phyloP scores from a whole-genome alignment of 2,329 filamentous ascomycete species.

The Colletotrichum musicola region DNA sequence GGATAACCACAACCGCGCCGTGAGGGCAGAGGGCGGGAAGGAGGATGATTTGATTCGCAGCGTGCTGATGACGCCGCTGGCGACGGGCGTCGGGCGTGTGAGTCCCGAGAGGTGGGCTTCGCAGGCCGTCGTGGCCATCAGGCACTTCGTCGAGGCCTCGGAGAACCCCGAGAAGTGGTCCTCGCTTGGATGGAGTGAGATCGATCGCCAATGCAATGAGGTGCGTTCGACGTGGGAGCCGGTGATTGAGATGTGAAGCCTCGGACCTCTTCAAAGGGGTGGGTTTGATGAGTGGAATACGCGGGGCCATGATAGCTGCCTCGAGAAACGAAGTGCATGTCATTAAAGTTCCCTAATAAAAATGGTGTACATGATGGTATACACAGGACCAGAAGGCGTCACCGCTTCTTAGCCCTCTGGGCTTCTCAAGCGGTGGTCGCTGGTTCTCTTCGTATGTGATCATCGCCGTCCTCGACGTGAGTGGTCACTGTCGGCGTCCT shows the following conservation, averaged over 20 bases:
- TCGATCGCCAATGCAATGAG: conserved; percentile 43
- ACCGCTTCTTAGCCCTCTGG: too few species aligned
- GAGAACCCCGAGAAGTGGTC: conserved; percentile 58
- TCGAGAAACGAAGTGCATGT: too few species aligned
- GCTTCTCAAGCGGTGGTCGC: too few species aligned
- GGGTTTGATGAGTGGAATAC: too few species aligned
- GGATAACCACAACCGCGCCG: conserved; percentile 59
- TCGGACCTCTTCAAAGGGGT: too few species aligned
- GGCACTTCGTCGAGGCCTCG: conserved; percentile 62
- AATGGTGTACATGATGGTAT: too few species aligned
- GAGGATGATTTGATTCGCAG: conserved; percentile 50
- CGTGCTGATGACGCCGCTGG: conserved; percentile 65
- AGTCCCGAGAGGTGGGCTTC: conserved; percentile 61
- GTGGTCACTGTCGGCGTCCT: too few species aligned
- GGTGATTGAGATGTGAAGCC: neutral
- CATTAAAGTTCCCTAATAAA: too few species aligned
- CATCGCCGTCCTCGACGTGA: too few species aligned
- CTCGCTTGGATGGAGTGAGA: conserved; percentile 51
- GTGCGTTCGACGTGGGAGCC: conserved; percentile 45
- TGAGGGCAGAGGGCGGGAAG: conserved; percentile 18
- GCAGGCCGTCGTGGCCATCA: conserved; percentile 64
- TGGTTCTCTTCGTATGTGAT: too few species aligned
- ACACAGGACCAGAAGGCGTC: too few species aligned
- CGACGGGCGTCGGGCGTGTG: conserved; percentile 60
- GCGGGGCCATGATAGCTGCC: too few species aligned